Evolutionary conservation across 2,329 filamentous ascomycete species (phyloP).

Genomic region (Sarocladium brachiariae): DNA sequence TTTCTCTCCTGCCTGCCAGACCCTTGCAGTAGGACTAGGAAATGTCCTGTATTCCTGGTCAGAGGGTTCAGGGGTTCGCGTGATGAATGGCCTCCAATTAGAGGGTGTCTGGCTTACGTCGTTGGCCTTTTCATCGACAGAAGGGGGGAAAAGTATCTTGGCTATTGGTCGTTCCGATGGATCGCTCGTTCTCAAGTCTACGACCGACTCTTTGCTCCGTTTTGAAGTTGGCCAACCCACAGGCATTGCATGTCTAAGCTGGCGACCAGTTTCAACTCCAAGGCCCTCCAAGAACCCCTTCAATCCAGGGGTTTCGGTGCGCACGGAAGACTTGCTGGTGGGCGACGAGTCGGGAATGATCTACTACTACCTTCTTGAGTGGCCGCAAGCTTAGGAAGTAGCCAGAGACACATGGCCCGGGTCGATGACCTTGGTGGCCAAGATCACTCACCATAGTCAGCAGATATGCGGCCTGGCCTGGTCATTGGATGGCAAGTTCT

Average conservation of each 20-base stretch:
- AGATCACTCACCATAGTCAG: conserved; percentile 72
- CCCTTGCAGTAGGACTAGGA: conserved; percentile 76
- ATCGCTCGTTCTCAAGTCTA: conserved; percentile 69
- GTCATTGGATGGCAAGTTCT: conserved; percentile 67
- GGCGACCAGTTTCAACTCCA: conserved; percentile 57
- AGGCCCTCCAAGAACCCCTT: conserved; percentile 45
- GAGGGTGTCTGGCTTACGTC: conserved; percentile 61
- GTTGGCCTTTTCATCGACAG: conserved; percentile 77
- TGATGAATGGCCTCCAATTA: conserved; percentile 27
- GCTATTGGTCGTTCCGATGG: conserved; percentile 79
- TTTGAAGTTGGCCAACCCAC: conserved; percentile 68
- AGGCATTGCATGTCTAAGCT: conserved; percentile 73
- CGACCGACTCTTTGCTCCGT: conserved; percentile 57
- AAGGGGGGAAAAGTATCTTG: conserved; percentile 71
- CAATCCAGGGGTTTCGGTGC: conserved; percentile 42
- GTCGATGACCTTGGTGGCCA: conserved; percentile 67
- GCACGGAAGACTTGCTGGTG: conserved; percentile 77
- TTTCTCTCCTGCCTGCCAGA: conserved; percentile 68
- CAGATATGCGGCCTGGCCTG: conserved; percentile 92
- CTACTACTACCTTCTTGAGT: conserved; percentile 87
- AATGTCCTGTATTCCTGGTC: conserved; percentile 85
- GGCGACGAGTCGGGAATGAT: conserved; percentile 78
- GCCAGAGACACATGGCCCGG: conserved; percentile 65
- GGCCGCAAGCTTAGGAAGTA: conserved; percentile 62
- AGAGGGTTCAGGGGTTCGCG: conserved; percentile 59